Evolutionary conservation across 2,329 filamentous ascomycete genomes (phyloP).

Genomic region (Cladorrhinum sp.): DNA sequence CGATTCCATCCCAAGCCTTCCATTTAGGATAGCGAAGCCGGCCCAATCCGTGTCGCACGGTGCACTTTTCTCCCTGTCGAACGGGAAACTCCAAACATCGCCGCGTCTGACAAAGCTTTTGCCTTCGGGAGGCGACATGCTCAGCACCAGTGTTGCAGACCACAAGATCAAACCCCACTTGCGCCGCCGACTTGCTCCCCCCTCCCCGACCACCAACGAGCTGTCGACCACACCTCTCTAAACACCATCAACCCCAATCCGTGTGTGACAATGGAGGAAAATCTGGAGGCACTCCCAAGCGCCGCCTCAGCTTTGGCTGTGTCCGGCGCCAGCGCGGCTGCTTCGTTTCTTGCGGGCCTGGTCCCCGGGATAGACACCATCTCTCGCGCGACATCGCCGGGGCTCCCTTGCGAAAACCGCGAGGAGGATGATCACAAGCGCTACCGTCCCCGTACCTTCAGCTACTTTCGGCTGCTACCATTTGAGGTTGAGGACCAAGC

Average conservation of each 20-base stretch:
- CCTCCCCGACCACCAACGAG: not conserved
- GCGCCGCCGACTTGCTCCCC: not conserved
- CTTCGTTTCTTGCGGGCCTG: slow-evolving; percentile 38
- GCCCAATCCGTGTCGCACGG: not conserved
- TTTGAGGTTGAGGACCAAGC: slow-evolving; percentile 80
- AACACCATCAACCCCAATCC: not conserved
- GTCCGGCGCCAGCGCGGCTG: slow-evolving; percentile 35
- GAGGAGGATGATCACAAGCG: slow-evolving; percentile 57
- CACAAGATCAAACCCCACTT: slow-evolving; percentile 7
- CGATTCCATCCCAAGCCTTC: not conserved
- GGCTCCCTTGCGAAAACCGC: slow-evolving; percentile 52
- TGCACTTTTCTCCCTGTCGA: not conserved
- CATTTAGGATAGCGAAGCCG: not conserved
- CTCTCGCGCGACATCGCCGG: slow-evolving; percentile 83
- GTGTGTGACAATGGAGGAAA: slow-evolving; percentile 25
- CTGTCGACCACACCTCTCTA: not conserved
- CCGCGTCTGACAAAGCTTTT: slow-evolving; percentile 3
- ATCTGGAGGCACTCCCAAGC: slow-evolving; percentile 23
- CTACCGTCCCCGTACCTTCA: slow-evolving; percentile 85
- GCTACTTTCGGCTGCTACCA: slow-evolving; percentile 86
- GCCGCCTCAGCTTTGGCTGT: slow-evolving; percentile 31
- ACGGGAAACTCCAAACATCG: not conserved
- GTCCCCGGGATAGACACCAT: slow-evolving; percentile 61
- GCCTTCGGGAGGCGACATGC: slow-evolving; percentile 18
- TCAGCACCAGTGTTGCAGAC: slow-evolving; percentile 1